Base-by-base conservation (phyloP, 306 rosid genomes). In the Boehmeria nivea region DNA sequence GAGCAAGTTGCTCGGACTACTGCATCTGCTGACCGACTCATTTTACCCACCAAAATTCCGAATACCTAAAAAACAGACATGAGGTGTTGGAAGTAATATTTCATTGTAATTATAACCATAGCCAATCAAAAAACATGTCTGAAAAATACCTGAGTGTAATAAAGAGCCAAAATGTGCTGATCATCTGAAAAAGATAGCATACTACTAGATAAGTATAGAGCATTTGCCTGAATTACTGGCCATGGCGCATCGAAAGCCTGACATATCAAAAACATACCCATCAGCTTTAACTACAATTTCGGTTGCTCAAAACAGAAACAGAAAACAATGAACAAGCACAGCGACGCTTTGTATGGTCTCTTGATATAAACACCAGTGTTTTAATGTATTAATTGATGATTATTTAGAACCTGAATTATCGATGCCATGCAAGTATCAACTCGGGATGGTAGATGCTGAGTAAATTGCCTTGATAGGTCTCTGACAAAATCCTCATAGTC, bases 191-290 rank as follows among this genome's bases (percentile, higher is more conserved):
- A 60, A 57, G 85, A 83, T 19, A 91, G 85, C 74, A 91, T 75
- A 76, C 98, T 76, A 67, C 96, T 74, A 25, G 83, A 72, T 65
- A 87, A 84, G 87, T 91, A 91, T 62, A 84, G 73, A 50, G 98
- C 98, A 75, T 91, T 91, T 68, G 98, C 95, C 60, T 91, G 96
- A 61, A 91, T 78, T 72, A 74, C 64, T 37, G 98, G 94, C 98
- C 91, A 91, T 9, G 96, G 91, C 63, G 98, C 96, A 71, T 91
- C 98, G 57, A 87, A 82, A 61, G 95, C 98, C 98, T 91, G 95
- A 72, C 58, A 46, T 78, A 63, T 64, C 58, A 68, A 65, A 59
- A 31, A 37, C 33, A 13, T 11, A 61, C 59, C 43, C 0, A 38
- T 10, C 16, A 11, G n/a, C 15, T 9, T 26, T 25, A 14, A 25